A percentile compares a stretch with the other conserved stretches of the same genome.
phyloP scores from a whole-genome alignment of 2,329 filamentous ascomycete species.

The Colletotrichum kahawae region DNA sequence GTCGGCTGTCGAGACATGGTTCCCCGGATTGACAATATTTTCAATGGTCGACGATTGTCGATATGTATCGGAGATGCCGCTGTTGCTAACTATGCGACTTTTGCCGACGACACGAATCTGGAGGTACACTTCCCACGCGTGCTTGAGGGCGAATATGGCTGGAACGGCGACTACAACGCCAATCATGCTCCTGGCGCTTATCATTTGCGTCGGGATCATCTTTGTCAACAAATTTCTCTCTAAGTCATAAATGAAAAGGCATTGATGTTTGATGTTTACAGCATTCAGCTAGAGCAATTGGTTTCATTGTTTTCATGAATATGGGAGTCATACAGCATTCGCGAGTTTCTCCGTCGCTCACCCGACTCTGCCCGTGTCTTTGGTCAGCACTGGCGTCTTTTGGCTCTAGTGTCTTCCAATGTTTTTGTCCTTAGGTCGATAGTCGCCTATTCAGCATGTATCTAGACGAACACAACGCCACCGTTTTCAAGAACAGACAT shows the following conservation, averaged over 20 bases:
- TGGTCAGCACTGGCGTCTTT: not conserved
- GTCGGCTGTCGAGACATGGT: conserved; percentile 25
- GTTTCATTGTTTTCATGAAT: not conserved
- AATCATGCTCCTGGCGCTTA: not conserved
- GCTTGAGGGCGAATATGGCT: not conserved
- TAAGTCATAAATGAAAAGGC: not conserved
- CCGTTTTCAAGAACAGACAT: not conserved
- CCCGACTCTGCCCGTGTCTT: not conserved
- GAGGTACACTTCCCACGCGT: not conserved
- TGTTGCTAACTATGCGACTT: conserved; percentile 18
- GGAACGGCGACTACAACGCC: not conserved
- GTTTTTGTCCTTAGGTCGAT: too few species aligned
- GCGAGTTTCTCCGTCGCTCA: not conserved
- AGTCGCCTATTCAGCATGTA: too few species aligned
- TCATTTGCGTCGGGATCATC: not conserved
- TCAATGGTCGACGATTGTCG: conserved; percentile 27
- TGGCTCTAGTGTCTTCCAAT: not conserved
- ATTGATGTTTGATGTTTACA: not conserved
- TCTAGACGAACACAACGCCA: not conserved
- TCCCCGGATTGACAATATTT: conserved; percentile 28
- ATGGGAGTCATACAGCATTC: not conserved
- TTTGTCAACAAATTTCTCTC: not conserved
- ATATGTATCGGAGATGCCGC: conserved; percentile 27
- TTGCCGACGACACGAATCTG: not conserved
- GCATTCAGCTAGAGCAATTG: not conserved